Evolutionary conservation across 179 eudicot species (phyloP), one percentile per base, ranked within the genome.

Genomic region (Amaranthus tricolor): DNA sequence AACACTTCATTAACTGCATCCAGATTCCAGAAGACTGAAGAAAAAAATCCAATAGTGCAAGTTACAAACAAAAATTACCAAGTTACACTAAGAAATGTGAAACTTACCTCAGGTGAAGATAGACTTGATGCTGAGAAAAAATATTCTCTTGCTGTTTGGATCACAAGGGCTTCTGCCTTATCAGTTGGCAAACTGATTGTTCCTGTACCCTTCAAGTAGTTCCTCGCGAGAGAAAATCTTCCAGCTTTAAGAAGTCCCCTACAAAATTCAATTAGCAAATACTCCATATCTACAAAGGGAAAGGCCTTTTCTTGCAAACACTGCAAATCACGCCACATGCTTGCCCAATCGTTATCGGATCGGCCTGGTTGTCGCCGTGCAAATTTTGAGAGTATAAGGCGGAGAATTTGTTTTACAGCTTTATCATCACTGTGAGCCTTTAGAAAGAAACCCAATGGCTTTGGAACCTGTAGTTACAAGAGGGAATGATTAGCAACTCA

Each of bases 201-300:
- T 80, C 89, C 91, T 63, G 94, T 81, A 47, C 98, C 99, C 83
- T 87, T 96, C 73, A 96, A 78, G 81, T 93, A 93, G 78, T 89
- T 91, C 81, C 99, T 93, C 57, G 98, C 98, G 68, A 96, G 96
- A 55, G 97, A 84, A 82, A 96, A 96, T 79, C 95, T 96, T 68
- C 99, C 99, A 76, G 99, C 99, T 88, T 93, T 96, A 17, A 96
- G 86, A 74, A 96, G 75, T 58, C 98, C 99, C 88, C 99, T 88
- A 81, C 99, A 91, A 84, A 91, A 96, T 77, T 96, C 99, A 79
- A 88, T 85, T 82, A 96, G 80, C 82, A 96, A 76, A 81, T 88
- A 96, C 86, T 96, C 99, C 71, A 85, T 79, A 72, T 96, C 97
- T 70, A 96, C 55, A 82, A 93, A 96, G 31, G 96, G 90, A 81